Base-by-base conservation (phyloP, 768 basidiomycete genomes). In the Boletales sp. region DNA sequence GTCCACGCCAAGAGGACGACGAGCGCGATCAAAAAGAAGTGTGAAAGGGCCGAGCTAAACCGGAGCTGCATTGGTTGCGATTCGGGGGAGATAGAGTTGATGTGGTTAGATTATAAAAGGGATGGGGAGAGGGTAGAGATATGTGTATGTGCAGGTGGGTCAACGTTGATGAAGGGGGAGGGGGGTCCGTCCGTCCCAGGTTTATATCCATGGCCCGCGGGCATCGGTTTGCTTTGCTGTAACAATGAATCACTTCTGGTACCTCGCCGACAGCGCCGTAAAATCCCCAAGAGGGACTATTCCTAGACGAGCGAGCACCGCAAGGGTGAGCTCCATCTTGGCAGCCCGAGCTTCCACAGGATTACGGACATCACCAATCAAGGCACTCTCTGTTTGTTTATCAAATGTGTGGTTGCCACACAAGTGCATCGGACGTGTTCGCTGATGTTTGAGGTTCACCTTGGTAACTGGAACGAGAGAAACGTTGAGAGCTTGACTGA, bases 1-100 rank as follows among this genome's bases (percentile, higher is more conserved):
- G 50, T 36, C 46, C 45, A 57, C 2, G 50, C 37, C 32, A 39
- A 48, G 37, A 56, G 35, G 30, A 45, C 17, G 36, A 48, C 13
- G 9, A 56, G 30, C 8, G 32, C 10, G 13, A 30, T 37, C 21
- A 52, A 21, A n/a, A 39, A 48, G 35, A 45, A 5, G 35, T 34
- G 43, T 1, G 21, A 42, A 13, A 39, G 27, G 2, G 46, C 13
- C 15, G 35, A 4, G 24, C 8, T 29, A 19, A 42, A 40, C 8
- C 14, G 40, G 9, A 40, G 37, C 11, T 41, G 40, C 56, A 57
- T 57, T n/a, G 3, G 9, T 29, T 30, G 15, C n/a, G 13, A 31
- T 17, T 31, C n/a, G 15, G 13, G 7, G 27, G 18, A 17, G n/a
- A n/a, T n/a, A n/a, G n/a, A n/a, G n/a, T n/a, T n/a, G n/a, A n/a